A percentile compares a stretch with the other conserved stretches of the same genome.
Conservation (phyloP, 495 filamentous ascomycete genomes). For the Hypoxylon rickii region DNA sequence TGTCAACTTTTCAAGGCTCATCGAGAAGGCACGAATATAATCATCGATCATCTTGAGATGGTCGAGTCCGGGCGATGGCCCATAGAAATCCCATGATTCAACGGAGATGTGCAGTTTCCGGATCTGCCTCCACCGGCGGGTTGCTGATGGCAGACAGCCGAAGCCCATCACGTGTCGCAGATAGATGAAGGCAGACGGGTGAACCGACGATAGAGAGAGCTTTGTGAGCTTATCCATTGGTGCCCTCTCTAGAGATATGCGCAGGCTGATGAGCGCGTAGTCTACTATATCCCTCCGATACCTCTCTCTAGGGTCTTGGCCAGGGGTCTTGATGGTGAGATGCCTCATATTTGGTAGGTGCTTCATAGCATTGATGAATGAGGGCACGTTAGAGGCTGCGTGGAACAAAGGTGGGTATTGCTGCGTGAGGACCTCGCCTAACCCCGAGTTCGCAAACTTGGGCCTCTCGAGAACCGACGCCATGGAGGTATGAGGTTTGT, state of each 20-base stretch:
- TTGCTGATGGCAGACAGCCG: conserved; percentile 65
- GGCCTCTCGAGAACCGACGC: conserved; percentile 53
- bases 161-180: conserved; percentile 68
- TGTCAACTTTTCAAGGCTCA: conserved; percentile 62
- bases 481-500: conserved; percentile 66
- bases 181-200: conserved; percentile 71
- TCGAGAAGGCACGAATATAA: conserved; percentile 68
- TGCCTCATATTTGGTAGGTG: conserved; percentile 66
- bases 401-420: conserved; percentile 85
- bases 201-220: conserved; percentile 68
- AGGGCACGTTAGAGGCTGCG: conserved; percentile 78
- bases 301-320: conserved; percentile 65
- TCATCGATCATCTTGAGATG: conserved; percentile 77
- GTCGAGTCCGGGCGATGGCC: conserved; percentile 59
- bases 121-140: conserved; percentile 73
- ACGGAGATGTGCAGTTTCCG: conserved; percentile 68
- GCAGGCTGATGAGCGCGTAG: conserved; percentile 79
- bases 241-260: conserved; percentile 73
- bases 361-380: conserved; percentile 72
- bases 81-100: conserved; percentile 63
- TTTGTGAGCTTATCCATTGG: conserved; percentile 61
- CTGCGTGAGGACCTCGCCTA: conserved; percentile 72
- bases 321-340: conserved; percentile 72
- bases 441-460: conserved; percentile 65
- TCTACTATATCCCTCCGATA: conserved; percentile 77